These are phyloP conservation scores for Penicillium sp. DNA, from an alignment of 2,329 filamentous ascomycete species.

Conservation along the genomic window DNA sequence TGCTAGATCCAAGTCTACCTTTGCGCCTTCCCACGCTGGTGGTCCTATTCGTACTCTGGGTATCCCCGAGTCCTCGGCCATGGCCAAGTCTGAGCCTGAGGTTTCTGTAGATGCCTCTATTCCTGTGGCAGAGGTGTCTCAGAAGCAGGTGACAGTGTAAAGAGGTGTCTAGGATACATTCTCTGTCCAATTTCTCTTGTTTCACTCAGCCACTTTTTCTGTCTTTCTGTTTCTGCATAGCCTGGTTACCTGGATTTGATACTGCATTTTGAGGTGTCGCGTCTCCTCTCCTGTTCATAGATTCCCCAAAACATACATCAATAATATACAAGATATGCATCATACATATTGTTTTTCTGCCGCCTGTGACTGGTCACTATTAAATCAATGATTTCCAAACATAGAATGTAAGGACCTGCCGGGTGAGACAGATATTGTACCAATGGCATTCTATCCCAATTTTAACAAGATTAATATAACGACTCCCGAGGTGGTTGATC, in stretches of 20 bases:
- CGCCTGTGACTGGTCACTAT: too few relatives aligned
- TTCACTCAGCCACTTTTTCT: background rate
- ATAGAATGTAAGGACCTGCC: too few relatives aligned
- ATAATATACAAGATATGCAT: conserved; percentile 6
- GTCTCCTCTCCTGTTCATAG: conserved; percentile 9
- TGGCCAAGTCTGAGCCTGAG: conserved; percentile 20
- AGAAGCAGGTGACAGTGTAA: conserved; percentile 26
- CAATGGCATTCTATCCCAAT: too few relatives aligned
- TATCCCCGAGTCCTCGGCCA: conserved; percentile 27
- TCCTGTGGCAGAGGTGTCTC: conserved; percentile 19
- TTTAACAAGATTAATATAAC: too few relatives aligned
- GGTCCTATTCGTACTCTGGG: conserved; percentile 38
- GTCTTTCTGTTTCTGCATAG: conserved; percentile 22
- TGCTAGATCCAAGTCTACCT: conserved; percentile 25
- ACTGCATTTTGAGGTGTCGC: conserved; percentile 11
- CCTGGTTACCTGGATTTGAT: conserved; percentile 15
- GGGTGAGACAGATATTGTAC: too few relatives aligned
- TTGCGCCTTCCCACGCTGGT: conserved; percentile 22
- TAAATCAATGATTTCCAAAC: too few relatives aligned
- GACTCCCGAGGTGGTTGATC: too few relatives aligned
- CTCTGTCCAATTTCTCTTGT: background rate
- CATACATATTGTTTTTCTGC: too few relatives aligned
- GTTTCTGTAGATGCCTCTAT: conserved; percentile 20
- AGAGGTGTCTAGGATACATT: background rate
- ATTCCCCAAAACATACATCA: conserved; percentile 12